Percentiles rank a stretch among this genome's conserved stretches.
Evolutionary conservation across 192 early-diverging fungal genomes (phyloP).

Genomic region (Entomortierella parvispora): DNA sequence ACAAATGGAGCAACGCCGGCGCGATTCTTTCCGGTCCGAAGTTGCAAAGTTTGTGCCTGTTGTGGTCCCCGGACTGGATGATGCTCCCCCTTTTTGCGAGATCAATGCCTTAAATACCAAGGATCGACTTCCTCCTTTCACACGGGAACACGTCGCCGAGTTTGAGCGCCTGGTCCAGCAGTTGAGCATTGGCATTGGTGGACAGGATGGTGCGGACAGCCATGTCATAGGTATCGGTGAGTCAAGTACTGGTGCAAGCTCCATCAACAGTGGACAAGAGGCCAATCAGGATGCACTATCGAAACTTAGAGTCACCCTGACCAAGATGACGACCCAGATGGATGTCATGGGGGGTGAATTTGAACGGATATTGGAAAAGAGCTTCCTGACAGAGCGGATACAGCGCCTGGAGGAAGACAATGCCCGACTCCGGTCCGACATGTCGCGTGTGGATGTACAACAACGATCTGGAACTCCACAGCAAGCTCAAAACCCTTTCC

Average conservation of each 20-base stretch:
- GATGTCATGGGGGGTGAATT: conserved; percentile 59
- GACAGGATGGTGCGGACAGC: conserved; percentile 8
- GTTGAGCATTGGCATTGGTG: conserved; percentile 19
- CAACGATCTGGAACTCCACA: conserved; percentile 46
- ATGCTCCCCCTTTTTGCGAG: conserved; percentile 59
- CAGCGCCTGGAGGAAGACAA: conserved; percentile 42
- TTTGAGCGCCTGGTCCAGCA: conserved; percentile 44
- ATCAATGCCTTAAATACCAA: conserved; percentile 51
- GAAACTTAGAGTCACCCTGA: conserved; percentile 28
- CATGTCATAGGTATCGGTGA: conserved; percentile 13
- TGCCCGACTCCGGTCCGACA: conserved; percentile 30
- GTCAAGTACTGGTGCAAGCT: conserved; percentile 19
- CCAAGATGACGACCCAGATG: conserved; percentile 55
- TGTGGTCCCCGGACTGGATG: conserved; percentile 52
- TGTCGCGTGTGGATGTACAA: conserved; percentile 41
- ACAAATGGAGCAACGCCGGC: conserved; percentile 49
- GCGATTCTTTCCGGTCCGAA: conserved; percentile 53
- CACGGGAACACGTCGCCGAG: conserved; percentile 53
- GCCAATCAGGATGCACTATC: conserved; percentile 39
- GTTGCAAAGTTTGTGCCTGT: conserved; percentile 53
- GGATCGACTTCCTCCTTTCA: conserved; percentile 47
- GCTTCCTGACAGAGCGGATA: conserved; percentile 49
- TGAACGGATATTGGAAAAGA: conserved; percentile 50
- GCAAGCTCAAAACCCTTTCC: conserved; percentile 18
- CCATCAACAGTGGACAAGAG: conserved; percentile 30